phyloP scores from a whole-genome alignment of 2,329 filamentous ascomycete genomes.

The Leptosphaerulina australis region DNA sequence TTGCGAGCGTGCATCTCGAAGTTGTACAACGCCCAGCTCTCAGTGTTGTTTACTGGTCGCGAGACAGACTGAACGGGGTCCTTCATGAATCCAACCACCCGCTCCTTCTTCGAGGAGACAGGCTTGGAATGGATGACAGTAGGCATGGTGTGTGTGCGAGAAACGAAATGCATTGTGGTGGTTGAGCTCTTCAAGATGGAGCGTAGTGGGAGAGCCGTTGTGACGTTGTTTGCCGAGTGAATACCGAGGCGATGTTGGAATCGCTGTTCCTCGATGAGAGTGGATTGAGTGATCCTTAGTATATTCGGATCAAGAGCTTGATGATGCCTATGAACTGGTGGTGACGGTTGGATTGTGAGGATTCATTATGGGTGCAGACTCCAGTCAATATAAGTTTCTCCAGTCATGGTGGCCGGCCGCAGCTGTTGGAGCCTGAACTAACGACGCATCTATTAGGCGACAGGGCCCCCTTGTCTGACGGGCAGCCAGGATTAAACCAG shows the following conservation, averaged over 20 bases:
- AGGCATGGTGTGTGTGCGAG: conserved; percentile 40
- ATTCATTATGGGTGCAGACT: conserved; percentile 33
- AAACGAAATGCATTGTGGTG: conserved; percentile 42
- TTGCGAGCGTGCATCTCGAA: conserved; percentile 56
- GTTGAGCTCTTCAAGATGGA: conserved; percentile 44
- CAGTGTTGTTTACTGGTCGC: conserved; percentile 49
- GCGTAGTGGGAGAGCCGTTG: conserved; percentile 37
- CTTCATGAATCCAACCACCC: conserved; percentile 44
- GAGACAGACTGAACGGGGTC: conserved; percentile 49
- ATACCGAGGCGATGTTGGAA: conserved; percentile 34
- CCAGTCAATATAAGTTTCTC: conserved; percentile 43
- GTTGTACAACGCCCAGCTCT: conserved; percentile 56
- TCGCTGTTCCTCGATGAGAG: conserved; percentile 34
- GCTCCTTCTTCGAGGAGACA: conserved; percentile 41
- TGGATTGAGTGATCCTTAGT: conserved; percentile 16
- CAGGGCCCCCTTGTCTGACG: conserved; percentile 21
- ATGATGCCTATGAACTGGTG: neutral
- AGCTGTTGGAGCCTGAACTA: conserved; percentile 35
- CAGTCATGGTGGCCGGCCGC: conserved; percentile 31
- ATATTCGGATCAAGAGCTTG: neutral
- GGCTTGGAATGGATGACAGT: conserved; percentile 41
- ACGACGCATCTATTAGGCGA: conserved; percentile 12
- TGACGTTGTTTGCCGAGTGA: conserved; percentile 34
- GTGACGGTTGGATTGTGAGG: conserved; percentile 21
- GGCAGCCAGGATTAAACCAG: conserved; percentile 21